phyloP scores from a whole-genome alignment of 1,284 basidiomycete genomes.

The Pholiota adiposa region DNA sequence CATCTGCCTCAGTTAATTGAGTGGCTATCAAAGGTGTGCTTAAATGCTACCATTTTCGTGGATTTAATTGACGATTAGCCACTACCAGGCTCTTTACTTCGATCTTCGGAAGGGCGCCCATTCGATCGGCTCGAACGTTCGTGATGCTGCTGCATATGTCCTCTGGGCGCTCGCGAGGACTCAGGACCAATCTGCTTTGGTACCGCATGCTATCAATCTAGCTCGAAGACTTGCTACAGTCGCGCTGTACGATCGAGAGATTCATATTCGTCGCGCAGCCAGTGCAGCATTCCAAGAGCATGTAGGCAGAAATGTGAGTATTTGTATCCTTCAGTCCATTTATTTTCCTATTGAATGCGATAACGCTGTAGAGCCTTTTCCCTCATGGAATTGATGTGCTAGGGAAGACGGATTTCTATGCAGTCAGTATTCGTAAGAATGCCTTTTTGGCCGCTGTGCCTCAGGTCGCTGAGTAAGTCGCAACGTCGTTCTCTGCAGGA shows the following conservation, averaged over 20 bases:
- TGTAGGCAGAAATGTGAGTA: conserved; percentile 89
- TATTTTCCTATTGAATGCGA: conserved; percentile 7
- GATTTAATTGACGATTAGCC: conserved; percentile 8
- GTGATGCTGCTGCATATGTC: conserved; percentile 94
- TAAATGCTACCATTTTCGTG: conserved; percentile 8
- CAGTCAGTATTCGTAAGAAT: conserved; percentile 84
- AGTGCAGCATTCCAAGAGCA: conserved; percentile 98
- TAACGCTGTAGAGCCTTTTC: conserved; percentile 70
- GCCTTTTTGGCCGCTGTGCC: conserved; percentile 86
- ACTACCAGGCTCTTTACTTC: conserved; percentile 81
- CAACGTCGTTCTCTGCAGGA: conserved; percentile 7
- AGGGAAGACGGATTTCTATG: conserved; percentile 92
- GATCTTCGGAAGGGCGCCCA: conserved; percentile 92
- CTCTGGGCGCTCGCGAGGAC: conserved; percentile 93
- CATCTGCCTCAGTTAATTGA: conserved; percentile 67
- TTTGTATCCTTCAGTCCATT: conserved; percentile 1
- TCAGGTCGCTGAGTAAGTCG: conserved; percentile 80
- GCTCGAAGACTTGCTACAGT: conserved; percentile 78
- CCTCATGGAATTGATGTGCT: conserved; percentile 95
- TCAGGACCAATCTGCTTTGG: conserved; percentile 62
- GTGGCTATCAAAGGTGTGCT: conserved; percentile 78
- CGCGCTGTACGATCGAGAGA: conserved; percentile 90
- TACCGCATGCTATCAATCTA: conserved; percentile 66
- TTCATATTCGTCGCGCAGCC: conserved; percentile 94
- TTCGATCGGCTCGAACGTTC: conserved; percentile 92